Conservation (phyloP, 2,329 filamentous ascomycete genomes). For the Onygenales sp. region DNA sequence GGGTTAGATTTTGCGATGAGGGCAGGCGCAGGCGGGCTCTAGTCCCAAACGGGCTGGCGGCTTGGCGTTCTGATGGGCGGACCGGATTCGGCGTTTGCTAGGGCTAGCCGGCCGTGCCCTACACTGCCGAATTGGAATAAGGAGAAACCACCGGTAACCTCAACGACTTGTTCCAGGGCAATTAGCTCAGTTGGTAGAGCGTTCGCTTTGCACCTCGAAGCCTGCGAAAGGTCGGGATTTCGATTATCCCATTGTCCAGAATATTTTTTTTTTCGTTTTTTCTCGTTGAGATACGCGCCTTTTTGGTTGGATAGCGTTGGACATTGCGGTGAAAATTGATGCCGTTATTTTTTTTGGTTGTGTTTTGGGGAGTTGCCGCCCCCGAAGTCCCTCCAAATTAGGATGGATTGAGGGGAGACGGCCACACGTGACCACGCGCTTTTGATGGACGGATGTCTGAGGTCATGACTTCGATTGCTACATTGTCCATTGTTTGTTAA, state of each 20-base stretch:
- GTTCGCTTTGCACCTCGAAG: constrained; percentile 17
- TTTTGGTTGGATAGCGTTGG: too few species aligned
- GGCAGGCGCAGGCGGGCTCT: not conserved
- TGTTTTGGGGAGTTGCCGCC: too few species aligned
- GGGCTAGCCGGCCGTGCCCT: not conserved
- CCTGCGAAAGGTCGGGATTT: constrained; percentile 19
- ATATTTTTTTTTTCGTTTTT: constrained; percentile 7
- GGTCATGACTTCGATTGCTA: too few species aligned
- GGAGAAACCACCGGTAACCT: too few species aligned
- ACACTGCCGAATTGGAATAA: not conserved
- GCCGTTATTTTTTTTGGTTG: not conserved
- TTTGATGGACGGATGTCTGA: too few species aligned
- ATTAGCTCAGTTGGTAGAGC: constrained; percentile 19
- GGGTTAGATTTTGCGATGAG: not conserved
- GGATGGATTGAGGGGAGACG: too few species aligned
- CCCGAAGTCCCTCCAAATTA: too few species aligned
- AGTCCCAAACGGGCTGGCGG: not conserved
- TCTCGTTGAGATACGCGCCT: not conserved
- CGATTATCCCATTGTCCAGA: constrained; percentile 18
- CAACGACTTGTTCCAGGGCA: not conserved
- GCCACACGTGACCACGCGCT: too few species aligned
- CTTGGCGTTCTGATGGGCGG: not conserved
- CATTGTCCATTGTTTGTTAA: too few species aligned
- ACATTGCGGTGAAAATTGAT: too few species aligned
- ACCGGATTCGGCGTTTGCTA: not conserved